phyloP scores from a whole-genome alignment of 495 filamentous ascomycete genomes.

The Penicillium malachiteum region DNA sequence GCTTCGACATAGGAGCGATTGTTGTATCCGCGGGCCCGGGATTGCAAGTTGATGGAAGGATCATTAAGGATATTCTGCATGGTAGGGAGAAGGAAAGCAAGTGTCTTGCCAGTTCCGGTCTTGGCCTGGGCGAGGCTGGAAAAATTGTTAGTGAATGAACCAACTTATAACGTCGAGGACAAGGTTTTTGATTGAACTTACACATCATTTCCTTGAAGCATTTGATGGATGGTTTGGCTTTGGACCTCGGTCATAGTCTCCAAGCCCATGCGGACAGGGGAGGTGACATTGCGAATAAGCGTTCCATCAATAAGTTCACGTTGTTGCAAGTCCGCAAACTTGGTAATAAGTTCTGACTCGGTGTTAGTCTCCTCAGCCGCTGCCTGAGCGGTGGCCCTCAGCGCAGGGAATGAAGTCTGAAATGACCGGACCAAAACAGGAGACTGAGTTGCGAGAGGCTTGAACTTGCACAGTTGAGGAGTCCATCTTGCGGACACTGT shows the following conservation, averaged over 20 bases:
- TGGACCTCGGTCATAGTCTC: slow-evolving; percentile 95
- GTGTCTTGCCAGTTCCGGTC: slow-evolving; percentile 85
- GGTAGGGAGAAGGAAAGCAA: slow-evolving; percentile 77
- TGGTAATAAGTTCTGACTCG: slow-evolving; percentile 47
- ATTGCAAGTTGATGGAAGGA: slow-evolving; percentile 43
- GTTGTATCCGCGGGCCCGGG: slow-evolving; percentile 12
- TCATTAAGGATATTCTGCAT: slow-evolving; percentile 69
- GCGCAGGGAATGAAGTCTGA: slow-evolving; percentile 31
- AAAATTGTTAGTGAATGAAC: slow-evolving; percentile 17
- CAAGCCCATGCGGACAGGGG: slow-evolving; percentile 62
- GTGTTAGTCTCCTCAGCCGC: slow-evolving; percentile 16
- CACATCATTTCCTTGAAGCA: slow-evolving; percentile 78
- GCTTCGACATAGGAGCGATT: slow-evolving; percentile 17
- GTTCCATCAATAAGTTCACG: slow-evolving; percentile 60
- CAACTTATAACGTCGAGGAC: not conserved
- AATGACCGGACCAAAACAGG: slow-evolving; percentile 27
- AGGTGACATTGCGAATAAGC: slow-evolving; percentile 67
- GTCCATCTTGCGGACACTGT: slow-evolving; percentile 25
- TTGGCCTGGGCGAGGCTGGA: slow-evolving; percentile 81
- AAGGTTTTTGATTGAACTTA: slow-evolving; percentile 37
- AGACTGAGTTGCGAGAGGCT: slow-evolving; percentile 21
- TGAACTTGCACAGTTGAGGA: slow-evolving; percentile 32
- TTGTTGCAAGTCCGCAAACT: slow-evolving; percentile 66
- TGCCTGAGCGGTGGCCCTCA: slow-evolving; percentile 25
- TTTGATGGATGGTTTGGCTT: slow-evolving; percentile 72